These are phyloP conservation scores for Microdochium bolleyi DNA, from an alignment of 2,329 filamentous ascomycete species.

Conservation along the genomic window DNA sequence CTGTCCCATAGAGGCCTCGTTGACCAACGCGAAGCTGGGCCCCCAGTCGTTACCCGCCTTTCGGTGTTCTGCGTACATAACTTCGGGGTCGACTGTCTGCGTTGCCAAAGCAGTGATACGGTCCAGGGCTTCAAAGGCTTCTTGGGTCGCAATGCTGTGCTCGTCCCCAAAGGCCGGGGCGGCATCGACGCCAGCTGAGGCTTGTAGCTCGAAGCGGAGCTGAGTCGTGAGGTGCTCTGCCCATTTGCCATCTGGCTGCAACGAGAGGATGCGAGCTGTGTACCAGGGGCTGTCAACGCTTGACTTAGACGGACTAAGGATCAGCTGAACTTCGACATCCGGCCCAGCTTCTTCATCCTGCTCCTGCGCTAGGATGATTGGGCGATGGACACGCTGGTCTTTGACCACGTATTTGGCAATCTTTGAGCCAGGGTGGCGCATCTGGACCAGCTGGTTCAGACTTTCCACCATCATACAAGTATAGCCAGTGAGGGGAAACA, in stretches of 20 bases:
- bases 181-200: background rate
- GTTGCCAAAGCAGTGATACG: background rate
- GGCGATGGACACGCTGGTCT: conserved; percentile 12
- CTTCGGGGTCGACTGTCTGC: background rate
- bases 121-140: background rate
- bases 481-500: conserved; percentile 25
- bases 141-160: background rate
- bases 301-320: background rate
- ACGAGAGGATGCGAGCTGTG: background rate
- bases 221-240: background rate
- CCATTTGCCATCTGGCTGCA: background rate
- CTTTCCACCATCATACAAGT: conserved; percentile 28
- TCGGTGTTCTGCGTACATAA: background rate
- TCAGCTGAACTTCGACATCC: background rate
- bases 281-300: background rate
- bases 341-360: background rate
- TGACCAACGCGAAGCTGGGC: background rate
- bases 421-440: background rate
- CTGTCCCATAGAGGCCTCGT: background rate
- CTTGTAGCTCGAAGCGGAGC: background rate
- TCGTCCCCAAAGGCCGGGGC: background rate
- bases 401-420: conserved; percentile 2
- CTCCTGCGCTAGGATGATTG: conserved; percentile 13
- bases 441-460: conserved; percentile 12
- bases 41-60: background rate